Evolutionary conservation across 1,139 yeast genomes (phyloP).

Genomic region (Yamadazyma jaroonii): DNA sequence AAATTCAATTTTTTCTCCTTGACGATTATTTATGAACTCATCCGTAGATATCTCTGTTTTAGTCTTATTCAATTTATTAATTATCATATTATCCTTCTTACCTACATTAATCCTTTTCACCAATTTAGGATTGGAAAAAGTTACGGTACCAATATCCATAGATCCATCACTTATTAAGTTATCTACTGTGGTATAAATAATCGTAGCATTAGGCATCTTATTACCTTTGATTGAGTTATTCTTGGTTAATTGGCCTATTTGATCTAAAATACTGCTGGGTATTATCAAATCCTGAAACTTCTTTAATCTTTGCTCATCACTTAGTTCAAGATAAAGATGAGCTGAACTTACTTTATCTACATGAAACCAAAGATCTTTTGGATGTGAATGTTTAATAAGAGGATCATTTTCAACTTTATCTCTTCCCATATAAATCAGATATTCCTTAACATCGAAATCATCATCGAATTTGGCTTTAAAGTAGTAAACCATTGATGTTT

Average conservation of each 20-base stretch:
- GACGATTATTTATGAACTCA: slow-evolving; percentile 46
- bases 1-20: slow-evolving; percentile 34
- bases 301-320: slow-evolving; percentile 32
- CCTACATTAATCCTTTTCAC: slow-evolving; percentile 57
- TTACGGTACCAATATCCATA: slow-evolving; percentile 85
- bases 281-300: slow-evolving; percentile 39
- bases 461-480: slow-evolving; percentile 38
- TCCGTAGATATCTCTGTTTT: slow-evolving; percentile 49
- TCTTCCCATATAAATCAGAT: slow-evolving; percentile 64
- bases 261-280: slow-evolving; percentile 51
- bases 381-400: slow-evolving; percentile 65
- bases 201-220: slow-evolving; percentile 65
- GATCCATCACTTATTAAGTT: slow-evolving; percentile 68
- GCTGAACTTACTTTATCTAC: slow-evolving; percentile 80
- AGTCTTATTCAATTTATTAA: slow-evolving; percentile 68
- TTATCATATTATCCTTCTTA: slow-evolving; percentile 57
- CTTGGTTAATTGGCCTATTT: slow-evolving; percentile 75
- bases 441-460: slow-evolving; percentile 32
- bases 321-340: slow-evolving; percentile 69
- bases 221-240: slow-evolving; percentile 80
- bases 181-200: slow-evolving; percentile 75
- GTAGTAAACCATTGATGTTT: slow-evolving; percentile 67
- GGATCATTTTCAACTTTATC: slow-evolving; percentile 77
- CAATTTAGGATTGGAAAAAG: slow-evolving; percentile 55
- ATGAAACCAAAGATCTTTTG: slow-evolving; percentile 79